phyloP scores from a whole-genome alignment of 768 basidiomycete species.

The Tricholoma flavovirens region DNA sequence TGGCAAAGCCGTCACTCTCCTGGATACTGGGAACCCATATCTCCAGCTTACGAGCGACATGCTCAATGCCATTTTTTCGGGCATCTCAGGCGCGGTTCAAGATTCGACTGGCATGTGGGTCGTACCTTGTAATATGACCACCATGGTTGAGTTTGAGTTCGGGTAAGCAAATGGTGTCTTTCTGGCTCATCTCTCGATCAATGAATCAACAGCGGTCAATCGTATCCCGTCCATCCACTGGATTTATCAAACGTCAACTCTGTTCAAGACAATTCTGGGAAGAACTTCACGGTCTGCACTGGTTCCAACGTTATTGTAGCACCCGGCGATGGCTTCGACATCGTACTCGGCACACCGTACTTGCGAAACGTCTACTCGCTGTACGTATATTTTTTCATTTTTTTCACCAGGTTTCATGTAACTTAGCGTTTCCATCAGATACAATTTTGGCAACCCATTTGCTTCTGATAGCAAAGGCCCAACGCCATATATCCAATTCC shows the following conservation, averaged over 20 bases:
- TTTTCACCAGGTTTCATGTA: not conserved
- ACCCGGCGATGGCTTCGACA: conserved; percentile 25
- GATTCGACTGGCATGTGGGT: conserved; percentile 30
- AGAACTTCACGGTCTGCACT: conserved; percentile 33
- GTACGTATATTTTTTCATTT: conserved; percentile 19
- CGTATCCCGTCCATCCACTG: conserved; percentile 38
- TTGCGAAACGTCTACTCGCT: conserved; percentile 42
- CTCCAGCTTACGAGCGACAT: conserved; percentile 29
- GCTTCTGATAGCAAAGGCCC: conserved; percentile 14
- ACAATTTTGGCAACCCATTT: conserved; percentile 34
- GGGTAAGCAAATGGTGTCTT: conserved; percentile 25
- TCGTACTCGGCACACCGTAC: conserved; percentile 38
- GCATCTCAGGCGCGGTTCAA: conserved; percentile 30
- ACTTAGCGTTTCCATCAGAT: conserved; percentile 18
- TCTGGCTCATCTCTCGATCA: conserved; percentile 10
- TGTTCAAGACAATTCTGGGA: conserved; percentile 19
- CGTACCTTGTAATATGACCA: conserved; percentile 30
- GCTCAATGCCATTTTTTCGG: conserved; percentile 33
- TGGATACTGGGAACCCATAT: conserved; percentile 40
- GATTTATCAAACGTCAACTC: conserved; percentile 30
- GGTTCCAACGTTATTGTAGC: conserved; percentile 20
- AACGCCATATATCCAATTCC: conserved; percentile 34
- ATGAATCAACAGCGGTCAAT: conserved; percentile 17
- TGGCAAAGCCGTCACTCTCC: conserved; percentile 28
- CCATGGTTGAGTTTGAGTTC: conserved; percentile 32